Percentiles rank a stretch among this genome's conserved stretches.
Conservation (phyloP, 2,329 filamentous ascomycete genomes). For the Cladophialophora carrionii region DNA sequence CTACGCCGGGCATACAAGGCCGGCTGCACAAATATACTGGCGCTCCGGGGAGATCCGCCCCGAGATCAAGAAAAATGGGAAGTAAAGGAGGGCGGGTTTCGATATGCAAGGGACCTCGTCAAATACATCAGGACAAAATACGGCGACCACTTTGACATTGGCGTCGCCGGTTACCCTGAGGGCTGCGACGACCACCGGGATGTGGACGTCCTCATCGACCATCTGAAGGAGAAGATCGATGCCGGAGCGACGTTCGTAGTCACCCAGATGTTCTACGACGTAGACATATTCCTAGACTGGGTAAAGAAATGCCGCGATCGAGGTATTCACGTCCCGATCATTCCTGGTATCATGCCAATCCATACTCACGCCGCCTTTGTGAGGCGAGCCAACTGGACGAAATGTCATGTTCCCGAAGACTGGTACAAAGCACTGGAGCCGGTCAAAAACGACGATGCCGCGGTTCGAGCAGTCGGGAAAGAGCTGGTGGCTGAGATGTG, state of each 20-base stretch:
- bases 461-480: conserved; percentile 87
- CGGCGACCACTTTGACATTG: conserved; percentile 93
- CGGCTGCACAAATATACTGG: conserved; percentile 96
- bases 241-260: conserved; percentile 91
- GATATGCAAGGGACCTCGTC: conserved; percentile 89
- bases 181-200: conserved; percentile 92
- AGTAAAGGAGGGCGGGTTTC: conserved; percentile 81
- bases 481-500: conserved; percentile 87
- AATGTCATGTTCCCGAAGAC: conserved; percentile 75
- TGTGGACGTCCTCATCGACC: conserved; percentile 80
- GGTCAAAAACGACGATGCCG: conserved; percentile 94
- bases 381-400: conserved; percentile 86
- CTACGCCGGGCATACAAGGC: conserved; percentile 87
- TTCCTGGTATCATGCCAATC: conserved; percentile 90
- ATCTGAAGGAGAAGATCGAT: conserved; percentile 96
- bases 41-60: conserved; percentile 88
- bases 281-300: conserved; percentile 92
- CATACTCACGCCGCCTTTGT: conserved; percentile 93
- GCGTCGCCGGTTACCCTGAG: conserved; percentile 94
- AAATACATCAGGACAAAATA: conserved; percentile 78
- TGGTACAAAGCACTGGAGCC: conserved; percentile 86
- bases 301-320: conserved; percentile 80
- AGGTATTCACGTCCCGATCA: conserved; percentile 81
- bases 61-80: conserved; percentile 94
- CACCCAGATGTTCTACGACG: conserved; percentile 99